Conservation (phyloP, 108 stramenopile genomes). For the Conticribra weissflogii region DNA sequence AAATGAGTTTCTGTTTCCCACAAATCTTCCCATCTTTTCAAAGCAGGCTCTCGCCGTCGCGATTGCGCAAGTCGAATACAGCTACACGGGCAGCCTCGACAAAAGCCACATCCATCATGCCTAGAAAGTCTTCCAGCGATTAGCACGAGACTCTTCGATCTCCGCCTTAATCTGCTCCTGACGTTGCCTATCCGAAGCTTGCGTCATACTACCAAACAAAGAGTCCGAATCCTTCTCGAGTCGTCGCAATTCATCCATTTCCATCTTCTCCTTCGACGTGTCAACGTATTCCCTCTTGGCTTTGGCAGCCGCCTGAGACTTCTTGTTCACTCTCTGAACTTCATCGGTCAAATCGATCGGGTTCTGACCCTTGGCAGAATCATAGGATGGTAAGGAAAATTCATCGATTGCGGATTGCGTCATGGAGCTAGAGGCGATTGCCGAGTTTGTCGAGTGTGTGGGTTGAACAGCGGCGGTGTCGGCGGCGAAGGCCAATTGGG, state of each 20-base stretch:
- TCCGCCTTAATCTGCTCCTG: slow-evolving; percentile 39
- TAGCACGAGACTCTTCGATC: slow-evolving; percentile 44
- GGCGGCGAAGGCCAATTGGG: slow-evolving; percentile 18
- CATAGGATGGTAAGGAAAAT: slow-evolving; percentile 49
- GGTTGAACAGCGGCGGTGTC: not conserved
- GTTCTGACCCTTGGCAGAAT: slow-evolving; percentile 35
- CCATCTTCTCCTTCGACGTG: slow-evolving; percentile 36
- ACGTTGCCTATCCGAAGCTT: slow-evolving; percentile 13
- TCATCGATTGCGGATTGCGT: slow-evolving; percentile 28
- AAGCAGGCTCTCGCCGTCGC: too few relatives aligned
- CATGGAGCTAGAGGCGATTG: slow-evolving; percentile 10
- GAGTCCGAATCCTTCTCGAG: slow-evolving; percentile 36
- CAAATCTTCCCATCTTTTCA: too few relatives aligned
- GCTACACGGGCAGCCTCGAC: too few relatives aligned
- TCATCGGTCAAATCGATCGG: slow-evolving; percentile 42
- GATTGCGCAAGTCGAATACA: too few relatives aligned
- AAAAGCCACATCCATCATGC: not conserved
- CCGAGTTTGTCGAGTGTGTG: slow-evolving; percentile 3
- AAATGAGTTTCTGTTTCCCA: too few relatives aligned
- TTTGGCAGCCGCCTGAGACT: slow-evolving; percentile 31
- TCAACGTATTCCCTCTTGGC: slow-evolving; percentile 35
- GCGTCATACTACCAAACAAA: slow-evolving; percentile 30
- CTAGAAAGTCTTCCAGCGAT: slow-evolving; percentile 54
- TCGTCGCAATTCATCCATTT: slow-evolving; percentile 31
- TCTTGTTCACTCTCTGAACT: slow-evolving; percentile 44